Evolutionary conservation across 1,284 basidiomycete species (phyloP), one percentile per base, ranked within the genome.

Genomic region (Athelia psychrophila): DNA sequence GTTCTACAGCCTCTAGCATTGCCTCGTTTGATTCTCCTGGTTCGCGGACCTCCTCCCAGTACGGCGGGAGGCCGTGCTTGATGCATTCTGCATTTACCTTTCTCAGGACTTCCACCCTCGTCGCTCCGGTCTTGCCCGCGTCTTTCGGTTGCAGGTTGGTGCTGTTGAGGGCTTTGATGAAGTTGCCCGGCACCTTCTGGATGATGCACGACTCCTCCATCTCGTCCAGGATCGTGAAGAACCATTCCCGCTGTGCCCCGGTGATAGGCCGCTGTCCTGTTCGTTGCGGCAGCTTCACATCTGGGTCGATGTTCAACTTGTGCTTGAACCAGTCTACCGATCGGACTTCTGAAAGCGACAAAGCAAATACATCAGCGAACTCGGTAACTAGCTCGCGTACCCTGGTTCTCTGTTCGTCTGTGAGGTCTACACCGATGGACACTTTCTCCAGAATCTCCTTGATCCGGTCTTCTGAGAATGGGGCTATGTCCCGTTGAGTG

Each of bases 71-170:
- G 20, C 55, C 55, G 8, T 49, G 45, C 40, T 33, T 36, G 3
- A 20, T 27, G 44, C 55, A 55, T 19, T 54, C 52, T 22, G 32
- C 30, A 33, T 60, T 58, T 10, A 48, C 53, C 36, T 47, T 53
- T 13, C 18, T 20, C 13, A 45, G 42, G 16, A 60, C 25, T 13
- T 47, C 40, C 15, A 53, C 40, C 15, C 44, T 15, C 15, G 52
- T 27, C 16, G 55, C 24, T 2, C 50, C 46, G 16, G 18, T 25
- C n/a, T 38, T 46, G 18, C 52, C 53, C 2, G 30, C 18, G 10
- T 52, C 56, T 40, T 61, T 60, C n/a, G 57, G 54, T 3, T 51
- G 55, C 19, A 61, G 45, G 25, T 40, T 55, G 3, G 47, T 58
- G 4, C 50, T 44, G 0, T 52, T 47, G 2, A 58, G 47, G 23